Base-by-base conservation (phyloP, 2,329 filamentous ascomycete species). In the Colletotrichum orchidophilum region DNA sequence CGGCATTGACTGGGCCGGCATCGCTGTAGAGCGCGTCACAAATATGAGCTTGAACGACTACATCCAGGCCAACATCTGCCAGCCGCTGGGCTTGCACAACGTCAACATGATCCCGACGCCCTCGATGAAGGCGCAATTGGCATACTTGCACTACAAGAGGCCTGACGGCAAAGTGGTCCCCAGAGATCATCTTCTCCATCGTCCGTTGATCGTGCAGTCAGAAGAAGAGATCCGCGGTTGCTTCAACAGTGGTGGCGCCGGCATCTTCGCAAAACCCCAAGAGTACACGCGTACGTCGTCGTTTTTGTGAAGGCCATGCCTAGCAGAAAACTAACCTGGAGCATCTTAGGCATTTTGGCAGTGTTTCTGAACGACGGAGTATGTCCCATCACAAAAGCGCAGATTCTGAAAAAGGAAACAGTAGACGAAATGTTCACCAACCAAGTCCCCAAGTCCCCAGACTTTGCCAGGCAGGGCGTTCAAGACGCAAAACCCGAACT, bases 341-440 rank as follows among this genome's bases (percentile, higher is more conserved):
- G 15, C 26, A 18, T 8, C 9, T 6, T 73, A 89, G 88, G 88
- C 71, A 84, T 93, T 26, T 83, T 94, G 3, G 85, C 89, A 0
- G 84, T 86, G 0, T 80, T 94, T 1, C 80, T 93, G 29, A 94
- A 94, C 76, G 81, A 91, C 71, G 92, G 92, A 55, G 87, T 82
- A 0, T 90, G 86, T 39, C 88, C 91, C 0, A 83, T 75, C 0
- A 93, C 89, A 0, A 86, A 87, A 1, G 77, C 78, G 0, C 82
- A 83, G 62, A 85, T 94, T 35, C 82, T 94, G 7, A 81, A 83
- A 24, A 82, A 85, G 18, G 81, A 85, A 33, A 92, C 90, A 0
- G 87, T 94, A 0, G 84, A 90, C 13, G 79, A 87, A 35, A 91
- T 93, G 88, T 93, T 90, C 78, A 82, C 82, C 67, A 93, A 93